Conservation (phyloP, 805 yeast species). For the Metschnikowia colocasiae region DNA sequence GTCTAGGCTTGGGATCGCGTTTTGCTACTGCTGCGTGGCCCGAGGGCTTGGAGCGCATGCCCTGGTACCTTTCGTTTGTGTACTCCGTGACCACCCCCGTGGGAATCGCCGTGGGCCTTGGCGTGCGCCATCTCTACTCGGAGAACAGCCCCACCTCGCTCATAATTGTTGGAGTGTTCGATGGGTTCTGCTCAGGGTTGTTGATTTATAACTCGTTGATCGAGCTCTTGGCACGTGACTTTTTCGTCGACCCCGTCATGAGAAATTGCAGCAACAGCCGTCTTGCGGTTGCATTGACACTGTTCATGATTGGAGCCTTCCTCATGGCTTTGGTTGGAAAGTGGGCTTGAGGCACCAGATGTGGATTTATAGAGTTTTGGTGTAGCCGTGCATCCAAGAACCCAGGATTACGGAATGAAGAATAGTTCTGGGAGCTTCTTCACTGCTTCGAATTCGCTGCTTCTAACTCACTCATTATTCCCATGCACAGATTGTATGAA, state of each 20-base stretch:
- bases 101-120: conserved; percentile 75
- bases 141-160: conserved; percentile 57
- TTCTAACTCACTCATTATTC: too few relatives aligned
- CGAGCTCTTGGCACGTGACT: conserved; percentile 77
- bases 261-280: conserved; percentile 52
- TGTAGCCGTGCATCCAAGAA: not conserved
- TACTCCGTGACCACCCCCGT: conserved; percentile 57
- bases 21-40: conserved; percentile 29
- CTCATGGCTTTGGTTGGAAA: conserved; percentile 73
- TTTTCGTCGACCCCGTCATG: conserved; percentile 58
- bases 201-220: conserved; percentile 73
- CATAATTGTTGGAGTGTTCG: conserved; percentile 68
- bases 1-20: conserved; percentile 32
- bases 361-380: not conserved
- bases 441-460: too few relatives aligned
- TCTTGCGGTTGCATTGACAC: conserved; percentile 49
- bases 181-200: conserved; percentile 75
- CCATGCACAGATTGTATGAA: too few relatives aligned
- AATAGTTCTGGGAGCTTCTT: too few relatives aligned
- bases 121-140: conserved; percentile 60
- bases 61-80: conserved; percentile 17
- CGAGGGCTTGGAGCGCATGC: conserved; percentile 12
- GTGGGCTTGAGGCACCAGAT: conserved; percentile 50
- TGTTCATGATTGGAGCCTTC: conserved; percentile 66
- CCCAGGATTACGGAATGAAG: too few relatives aligned